A percentile compares a stretch with the other conserved stretches of the same genome.
Conservation (phyloP, 2,329 filamentous ascomycete species). For the Lasiodiplodia hormozganensis region DNA sequence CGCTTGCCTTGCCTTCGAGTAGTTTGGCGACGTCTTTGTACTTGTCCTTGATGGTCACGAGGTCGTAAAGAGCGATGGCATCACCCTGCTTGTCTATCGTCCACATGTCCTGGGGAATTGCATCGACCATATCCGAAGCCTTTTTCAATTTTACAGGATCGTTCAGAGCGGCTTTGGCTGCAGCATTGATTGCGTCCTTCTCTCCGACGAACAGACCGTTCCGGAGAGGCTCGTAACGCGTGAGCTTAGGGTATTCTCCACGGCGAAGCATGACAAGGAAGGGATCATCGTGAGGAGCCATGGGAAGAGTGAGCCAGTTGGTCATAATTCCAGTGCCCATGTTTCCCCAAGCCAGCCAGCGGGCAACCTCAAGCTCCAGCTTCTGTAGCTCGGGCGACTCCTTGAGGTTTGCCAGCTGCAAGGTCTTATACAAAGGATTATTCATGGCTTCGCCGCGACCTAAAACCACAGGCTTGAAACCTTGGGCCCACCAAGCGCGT, state of each 20-base stretch:
- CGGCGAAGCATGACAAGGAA: conserved; percentile 76
- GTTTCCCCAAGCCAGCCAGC: conserved; percentile 91
- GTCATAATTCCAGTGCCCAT: conserved; percentile 85
- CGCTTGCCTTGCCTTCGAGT: conserved; percentile 59
- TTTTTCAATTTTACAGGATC: conserved; percentile 37
- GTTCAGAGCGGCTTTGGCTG: conserved; percentile 56
- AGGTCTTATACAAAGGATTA: conserved; percentile 77
- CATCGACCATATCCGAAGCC: conserved; percentile 69
- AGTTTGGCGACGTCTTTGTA: conserved; percentile 73
- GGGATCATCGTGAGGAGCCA: conserved; percentile 76
- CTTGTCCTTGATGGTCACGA: conserved; percentile 64
- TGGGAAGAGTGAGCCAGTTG: conserved; percentile 82
- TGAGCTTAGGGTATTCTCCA: conserved; percentile 76
- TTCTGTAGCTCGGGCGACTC: conserved; percentile 40
- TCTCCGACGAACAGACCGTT: conserved; percentile 77
- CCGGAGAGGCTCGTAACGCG: conserved; percentile 74
- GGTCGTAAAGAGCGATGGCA: conserved; percentile 77
- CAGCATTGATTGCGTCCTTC: conserved; percentile 56
- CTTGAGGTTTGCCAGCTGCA: conserved; percentile 60
- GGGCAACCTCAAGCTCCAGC: conserved; percentile 71
- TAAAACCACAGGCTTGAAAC: conserved; percentile 84
- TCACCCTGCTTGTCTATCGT: conserved; percentile 68
- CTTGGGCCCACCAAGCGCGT: conserved; percentile 93
- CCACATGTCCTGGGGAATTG: conserved; percentile 66
- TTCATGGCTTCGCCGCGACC: conserved; percentile 80